These are phyloP conservation scores for Fraxinus paxiana DNA, from an alignment of 305 asterid species.

Conservation along the genomic window DNA sequence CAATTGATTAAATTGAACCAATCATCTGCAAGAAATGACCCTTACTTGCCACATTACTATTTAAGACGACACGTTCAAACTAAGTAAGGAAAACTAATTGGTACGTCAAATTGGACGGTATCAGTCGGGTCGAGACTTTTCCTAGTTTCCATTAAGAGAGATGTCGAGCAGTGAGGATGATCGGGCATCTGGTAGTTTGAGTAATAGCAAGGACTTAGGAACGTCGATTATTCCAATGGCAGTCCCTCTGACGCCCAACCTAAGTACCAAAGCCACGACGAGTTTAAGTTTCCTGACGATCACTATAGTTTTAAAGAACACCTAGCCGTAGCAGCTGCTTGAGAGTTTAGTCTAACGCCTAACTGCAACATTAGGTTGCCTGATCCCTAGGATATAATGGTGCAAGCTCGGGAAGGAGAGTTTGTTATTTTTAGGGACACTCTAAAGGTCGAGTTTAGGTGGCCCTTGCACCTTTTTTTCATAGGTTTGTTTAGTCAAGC, in stretches of 20 bases:
- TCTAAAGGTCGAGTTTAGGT: background rate
- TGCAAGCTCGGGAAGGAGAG: background rate
- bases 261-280: background rate
- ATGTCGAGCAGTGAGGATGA: background rate
- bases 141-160: background rate
- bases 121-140: too few species aligned
- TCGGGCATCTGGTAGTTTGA: background rate
- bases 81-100: too few species aligned
- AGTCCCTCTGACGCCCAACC: background rate
- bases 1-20: too few species aligned
- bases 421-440: background rate
- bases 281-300: background rate
- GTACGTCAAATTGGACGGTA: too few species aligned
- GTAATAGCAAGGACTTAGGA: background rate
- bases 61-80: too few species aligned
- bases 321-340: background rate
- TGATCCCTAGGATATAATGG: background rate
- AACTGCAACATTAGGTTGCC: background rate
- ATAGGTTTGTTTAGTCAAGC: background rate
- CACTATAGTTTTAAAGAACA: background rate
- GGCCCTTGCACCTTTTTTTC: background rate
- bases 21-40: too few species aligned
- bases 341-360: background rate
- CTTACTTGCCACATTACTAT: too few species aligned
- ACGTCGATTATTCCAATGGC: background rate